Percentiles rank a stretch among this genome's conserved stretches.
Conservation (phyloP, 2,329 filamentous ascomycete genomes). For the Trichophyton rubrum region DNA sequence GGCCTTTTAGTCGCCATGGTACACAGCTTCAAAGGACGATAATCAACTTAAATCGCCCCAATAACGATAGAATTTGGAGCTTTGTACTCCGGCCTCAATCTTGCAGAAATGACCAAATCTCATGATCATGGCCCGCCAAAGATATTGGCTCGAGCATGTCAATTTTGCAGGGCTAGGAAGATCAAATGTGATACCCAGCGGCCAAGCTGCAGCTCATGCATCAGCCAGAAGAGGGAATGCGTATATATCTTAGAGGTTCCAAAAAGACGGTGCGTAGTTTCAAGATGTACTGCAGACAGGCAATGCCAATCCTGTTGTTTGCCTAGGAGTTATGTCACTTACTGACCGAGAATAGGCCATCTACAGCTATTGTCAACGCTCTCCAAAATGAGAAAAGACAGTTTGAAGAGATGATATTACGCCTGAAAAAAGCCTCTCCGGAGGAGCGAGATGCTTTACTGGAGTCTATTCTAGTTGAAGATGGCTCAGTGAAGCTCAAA, state of each 20-base stretch:
- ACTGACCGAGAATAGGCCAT: conserved; percentile 11
- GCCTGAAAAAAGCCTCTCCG: conserved; percentile 11
- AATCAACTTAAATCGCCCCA: not conserved
- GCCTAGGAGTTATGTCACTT: not conserved
- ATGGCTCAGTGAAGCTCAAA: conserved; percentile 10
- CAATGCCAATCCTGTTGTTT: not conserved
- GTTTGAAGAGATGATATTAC: conserved; percentile 11
- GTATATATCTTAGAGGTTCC: conserved; percentile 15
- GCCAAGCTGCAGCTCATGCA: conserved; percentile 25
- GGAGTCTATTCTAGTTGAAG: conserved; percentile 11
- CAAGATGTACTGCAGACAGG: not conserved
- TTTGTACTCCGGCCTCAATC: not conserved
- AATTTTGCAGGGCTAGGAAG: conserved; percentile 25
- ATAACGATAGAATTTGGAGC: not conserved
- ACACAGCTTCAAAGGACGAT: not conserved
- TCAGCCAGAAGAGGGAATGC: conserved; percentile 16
- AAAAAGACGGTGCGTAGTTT: conserved; percentile 12
- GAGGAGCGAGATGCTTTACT: conserved; percentile 12
- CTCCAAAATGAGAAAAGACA: conserved; percentile 13
- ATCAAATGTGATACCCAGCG: conserved; percentile 27
- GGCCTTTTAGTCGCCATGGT: not conserved
- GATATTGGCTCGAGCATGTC: conserved; percentile 21
- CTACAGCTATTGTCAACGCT: conserved; percentile 14
- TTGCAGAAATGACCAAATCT: conserved; percentile 9
- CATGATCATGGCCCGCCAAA: conserved; percentile 12